Evolutionary conservation across 306 rosid species (phyloP).

Genomic region (Begonia fuchsioides): DNA sequence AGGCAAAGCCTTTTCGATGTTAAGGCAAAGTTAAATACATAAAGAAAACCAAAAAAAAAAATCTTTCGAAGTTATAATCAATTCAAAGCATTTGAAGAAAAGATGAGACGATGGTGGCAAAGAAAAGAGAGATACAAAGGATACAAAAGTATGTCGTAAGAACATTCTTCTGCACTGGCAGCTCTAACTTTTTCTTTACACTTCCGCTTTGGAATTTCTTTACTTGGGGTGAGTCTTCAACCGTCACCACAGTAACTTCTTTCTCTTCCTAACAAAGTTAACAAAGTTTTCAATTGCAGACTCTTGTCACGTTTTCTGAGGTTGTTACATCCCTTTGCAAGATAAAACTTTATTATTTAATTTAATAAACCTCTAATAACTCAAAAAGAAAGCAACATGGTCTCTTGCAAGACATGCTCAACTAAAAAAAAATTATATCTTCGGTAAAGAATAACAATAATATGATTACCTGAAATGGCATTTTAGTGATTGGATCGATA

Average conservation of each 20-base stretch:
- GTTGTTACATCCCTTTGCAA: no score
- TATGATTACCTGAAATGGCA: constrained; percentile 52
- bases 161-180: constrained; percentile 84
- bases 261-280: constrained; percentile 50
- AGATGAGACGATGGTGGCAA: constrained; percentile 1
- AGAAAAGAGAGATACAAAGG: constrained; percentile 22
- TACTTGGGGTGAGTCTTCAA: constrained; percentile 19
- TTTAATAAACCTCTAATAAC: no score
- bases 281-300: background rate
- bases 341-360: no score
- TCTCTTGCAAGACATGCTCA: no score
- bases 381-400: no score
- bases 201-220: constrained; percentile 34
- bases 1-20: constrained; percentile 68
- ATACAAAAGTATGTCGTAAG: constrained; percentile 85
- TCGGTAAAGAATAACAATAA: constrained; percentile 5
- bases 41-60: no score
- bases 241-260: constrained; percentile 12
- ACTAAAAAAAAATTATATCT: no score
- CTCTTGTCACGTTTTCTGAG: background rate
- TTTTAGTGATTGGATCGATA: constrained; percentile 73
- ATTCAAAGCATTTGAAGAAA: background rate
- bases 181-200: constrained; percentile 52
- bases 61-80: no score
- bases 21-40: constrained; percentile 25